phyloP scores from a whole-genome alignment of 2,329 filamentous ascomycete species.

The Epichloe festucae region DNA sequence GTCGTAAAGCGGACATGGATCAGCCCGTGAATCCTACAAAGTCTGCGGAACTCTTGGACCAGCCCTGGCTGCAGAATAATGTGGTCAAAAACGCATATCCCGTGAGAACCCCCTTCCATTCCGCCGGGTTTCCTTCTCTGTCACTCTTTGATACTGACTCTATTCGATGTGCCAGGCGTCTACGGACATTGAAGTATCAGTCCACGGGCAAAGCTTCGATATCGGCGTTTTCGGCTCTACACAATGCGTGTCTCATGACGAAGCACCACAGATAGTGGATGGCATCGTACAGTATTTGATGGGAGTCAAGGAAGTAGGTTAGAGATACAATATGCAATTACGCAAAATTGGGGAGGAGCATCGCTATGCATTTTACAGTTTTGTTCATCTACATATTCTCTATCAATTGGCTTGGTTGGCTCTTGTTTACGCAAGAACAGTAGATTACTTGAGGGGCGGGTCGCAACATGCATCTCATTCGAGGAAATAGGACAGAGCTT shows the following conservation, averaged over 20 bases:
- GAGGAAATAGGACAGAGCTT: conserved; percentile 42
- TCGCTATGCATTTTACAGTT: no score
- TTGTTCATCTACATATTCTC: no score
- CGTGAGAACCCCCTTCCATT: conserved; percentile 11
- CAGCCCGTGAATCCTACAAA: background rate
- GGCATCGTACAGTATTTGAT: conserved; percentile 12
- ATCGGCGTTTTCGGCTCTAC: conserved; percentile 28
- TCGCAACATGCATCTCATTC: no score
- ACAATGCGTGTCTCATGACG: conserved; percentile 13
- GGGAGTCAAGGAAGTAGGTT: no score
- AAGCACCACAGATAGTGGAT: conserved; percentile 14
- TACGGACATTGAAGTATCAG: conserved; percentile 27
- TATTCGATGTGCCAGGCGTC: conserved; percentile 17
- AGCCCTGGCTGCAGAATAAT: conserved; percentile 12
- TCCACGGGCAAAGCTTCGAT: conserved; percentile 19
- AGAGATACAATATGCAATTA: background rate
- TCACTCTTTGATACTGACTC: background rate
- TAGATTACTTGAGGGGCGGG: no score
- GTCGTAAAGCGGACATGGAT: background rate
- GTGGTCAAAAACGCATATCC: conserved; percentile 14
- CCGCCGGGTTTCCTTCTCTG: background rate
- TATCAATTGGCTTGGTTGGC: no score
- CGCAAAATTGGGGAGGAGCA: no score
- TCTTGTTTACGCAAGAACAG: no score
- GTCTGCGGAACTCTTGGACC: background rate